Percentiles rank a stretch among this genome's conserved stretches.
phyloP scores from a whole-genome alignment of 2,329 filamentous ascomycete genomes.

The Ascosphaera aggregata region DNA sequence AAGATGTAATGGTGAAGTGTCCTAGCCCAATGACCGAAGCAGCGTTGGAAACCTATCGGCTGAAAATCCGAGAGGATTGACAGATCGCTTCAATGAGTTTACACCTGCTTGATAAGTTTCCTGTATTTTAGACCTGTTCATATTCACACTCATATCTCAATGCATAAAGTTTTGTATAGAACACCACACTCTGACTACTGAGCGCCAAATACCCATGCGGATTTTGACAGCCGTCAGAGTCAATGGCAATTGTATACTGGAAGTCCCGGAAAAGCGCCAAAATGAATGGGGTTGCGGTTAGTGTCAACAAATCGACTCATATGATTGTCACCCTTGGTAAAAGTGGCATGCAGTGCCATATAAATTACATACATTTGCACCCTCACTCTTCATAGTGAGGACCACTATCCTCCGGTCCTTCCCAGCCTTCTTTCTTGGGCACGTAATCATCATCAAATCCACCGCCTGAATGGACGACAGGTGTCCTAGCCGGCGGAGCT shows the following conservation, averaged over 20 bases:
- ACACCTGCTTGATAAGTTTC: neutral
- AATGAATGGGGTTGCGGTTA: no score
- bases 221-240: no score
- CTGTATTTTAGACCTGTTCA: neutral
- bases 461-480: neutral
- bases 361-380: constrained; percentile 13
- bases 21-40: constrained; percentile 44
- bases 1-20: constrained; percentile 62
- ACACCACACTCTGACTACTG: no score
- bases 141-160: no score
- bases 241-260: no score
- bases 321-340: no score
- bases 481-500: constrained; percentile 15
- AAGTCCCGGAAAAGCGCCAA: no score
- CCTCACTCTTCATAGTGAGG: constrained; percentile 21
- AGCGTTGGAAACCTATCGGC: constrained; percentile 35
- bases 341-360: no score
- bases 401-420: constrained; percentile 14
- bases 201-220: no score
- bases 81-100: no score
- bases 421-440: constrained; percentile 6
- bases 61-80: constrained; percentile 15
- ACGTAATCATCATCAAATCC: constrained; percentile 8
- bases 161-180: no score
- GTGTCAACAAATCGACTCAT: no score